These are phyloP conservation scores for Pulveroboletus sp. DNA, from an alignment of 768 basidiomycete species.

Conservation along the genomic window DNA sequence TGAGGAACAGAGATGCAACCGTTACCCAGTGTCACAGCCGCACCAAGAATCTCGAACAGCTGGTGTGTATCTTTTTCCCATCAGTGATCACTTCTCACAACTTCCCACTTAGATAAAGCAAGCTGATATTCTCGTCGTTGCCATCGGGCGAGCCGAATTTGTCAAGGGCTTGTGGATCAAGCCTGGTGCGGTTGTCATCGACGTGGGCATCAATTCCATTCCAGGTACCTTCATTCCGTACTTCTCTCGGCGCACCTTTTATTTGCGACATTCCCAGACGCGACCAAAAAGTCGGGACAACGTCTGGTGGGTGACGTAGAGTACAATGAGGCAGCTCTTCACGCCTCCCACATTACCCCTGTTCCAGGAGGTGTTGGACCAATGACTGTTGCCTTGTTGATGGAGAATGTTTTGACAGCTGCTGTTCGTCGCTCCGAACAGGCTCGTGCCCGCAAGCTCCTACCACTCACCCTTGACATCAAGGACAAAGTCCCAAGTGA, in stretches of 20 bases:
- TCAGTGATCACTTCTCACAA: slow-evolving; percentile 5
- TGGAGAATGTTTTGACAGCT: slow-evolving; percentile 88
- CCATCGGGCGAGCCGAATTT: slow-evolving; percentile 91
- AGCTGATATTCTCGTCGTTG: slow-evolving; percentile 93
- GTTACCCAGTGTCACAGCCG: slow-evolving; percentile 97
- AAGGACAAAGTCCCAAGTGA: slow-evolving; percentile 90
- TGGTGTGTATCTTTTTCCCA: slow-evolving; percentile 49
- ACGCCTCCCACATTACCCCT: slow-evolving; percentile 92
- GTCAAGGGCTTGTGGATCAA: slow-evolving; percentile 95
- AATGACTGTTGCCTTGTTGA: slow-evolving; percentile 99
- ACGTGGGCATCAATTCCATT: slow-evolving; percentile 97
- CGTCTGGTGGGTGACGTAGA: slow-evolving; percentile 97
- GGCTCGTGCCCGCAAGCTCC: slow-evolving; percentile 62
- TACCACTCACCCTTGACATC: slow-evolving; percentile 76
- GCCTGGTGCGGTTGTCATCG: slow-evolving; percentile 91
- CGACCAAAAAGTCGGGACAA: slow-evolving; percentile 91
- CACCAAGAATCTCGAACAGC: slow-evolving; percentile 74
- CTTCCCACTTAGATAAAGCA: slow-evolving; percentile 57
- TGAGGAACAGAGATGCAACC: slow-evolving; percentile 88
- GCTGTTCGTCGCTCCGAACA: slow-evolving; percentile 81
- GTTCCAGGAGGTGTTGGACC: slow-evolving; percentile 99
- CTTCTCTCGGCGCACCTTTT: background rate
- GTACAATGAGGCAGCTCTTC: slow-evolving; percentile 67
- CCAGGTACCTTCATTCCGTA: slow-evolving; percentile 52
- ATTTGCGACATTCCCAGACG: slow-evolving; percentile 45